Base-by-base conservation (phyloP, 306 rosid genomes). In the Argentina anserina region DNA sequence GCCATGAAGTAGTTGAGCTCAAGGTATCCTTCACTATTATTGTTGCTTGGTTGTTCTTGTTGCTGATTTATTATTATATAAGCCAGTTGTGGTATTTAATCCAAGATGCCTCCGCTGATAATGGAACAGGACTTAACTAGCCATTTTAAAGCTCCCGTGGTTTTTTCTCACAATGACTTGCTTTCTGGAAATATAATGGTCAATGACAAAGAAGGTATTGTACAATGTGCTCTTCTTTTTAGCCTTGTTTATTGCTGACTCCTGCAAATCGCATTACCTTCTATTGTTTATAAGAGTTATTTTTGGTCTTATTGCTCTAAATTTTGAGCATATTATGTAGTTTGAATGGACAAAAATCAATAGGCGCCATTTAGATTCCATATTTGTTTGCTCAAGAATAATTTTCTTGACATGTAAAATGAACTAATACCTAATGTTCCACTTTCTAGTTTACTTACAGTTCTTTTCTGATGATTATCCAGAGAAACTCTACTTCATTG, bases 151-250 rank as follows among this genome's bases (percentile, higher is more conserved):
- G 81, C 97, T 76, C 97, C 99, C 18, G 87, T 91, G 69, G 86
- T 89, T 68, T 94, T 91, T 61, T 79, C 93, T 77, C 97, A 94
- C 84, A 91, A 91, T 76, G 97, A 94, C 85, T 84, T 94, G 81
- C 96, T 94, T 46, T 88, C 97, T 67, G 99, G 96, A 84, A 94
- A 94, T 82, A 76, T 94, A 74, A 94, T 94, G 99, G 75, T 88
- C 39, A 91, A 85, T 82, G 84, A 86, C 28, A 90, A 89, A 79
- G 87, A 93, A 91, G 99, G 99, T 91, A 91, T 79, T 66, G 65
- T 40, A 14, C 40, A 71, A 69, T 42, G 29, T 33, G 42, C 41
- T 15, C 63, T 50, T 74, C 9, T 36, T 75, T 69, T 79, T 60
- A 68, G 47, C 56, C 45, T 18, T 47, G 70, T 64, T 63, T 15